These are phyloP conservation scores for Coemansia sp. DNA, from an alignment of 192 early-diverging fungal species.

Conservation along the genomic window DNA sequence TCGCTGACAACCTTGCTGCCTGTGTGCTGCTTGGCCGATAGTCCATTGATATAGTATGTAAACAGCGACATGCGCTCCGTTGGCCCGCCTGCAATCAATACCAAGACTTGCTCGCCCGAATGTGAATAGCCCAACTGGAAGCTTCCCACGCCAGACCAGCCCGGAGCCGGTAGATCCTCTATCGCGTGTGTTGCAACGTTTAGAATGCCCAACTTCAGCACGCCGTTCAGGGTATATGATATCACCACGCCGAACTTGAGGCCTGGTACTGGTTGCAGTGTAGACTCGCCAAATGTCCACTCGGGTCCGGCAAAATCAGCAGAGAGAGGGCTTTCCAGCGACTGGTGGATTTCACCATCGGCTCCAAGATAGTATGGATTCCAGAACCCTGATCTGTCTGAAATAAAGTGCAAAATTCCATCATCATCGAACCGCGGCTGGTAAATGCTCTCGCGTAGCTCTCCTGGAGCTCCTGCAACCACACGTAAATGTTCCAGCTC, in stretches of 20 bases:
- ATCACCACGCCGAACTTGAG: conserved; percentile 23
- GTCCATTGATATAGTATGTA: conserved; percentile 36
- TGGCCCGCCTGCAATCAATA: conserved; percentile 40
- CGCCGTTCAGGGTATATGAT: conserved; percentile 17
- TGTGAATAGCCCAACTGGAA: conserved; percentile 30
- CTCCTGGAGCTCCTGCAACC: conserved; percentile 41
- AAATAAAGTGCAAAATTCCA: conserved; percentile 63
- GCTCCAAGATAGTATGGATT: conserved; percentile 60
- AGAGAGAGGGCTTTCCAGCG: conserved; percentile 50
- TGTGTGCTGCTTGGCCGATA: conserved; percentile 8
- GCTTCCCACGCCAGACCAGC: conserved; percentile 30
- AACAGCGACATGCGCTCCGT: conserved; percentile 25
- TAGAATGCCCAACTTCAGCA: conserved; percentile 26
- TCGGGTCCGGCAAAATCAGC: conserved; percentile 67
- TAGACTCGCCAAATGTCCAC: conserved; percentile 54
- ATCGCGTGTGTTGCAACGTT: conserved; percentile 22
- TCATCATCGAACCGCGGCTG: conserved; percentile 64
- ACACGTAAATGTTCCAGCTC: background rate
- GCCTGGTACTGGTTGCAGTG: conserved; percentile 37
- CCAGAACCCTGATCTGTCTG: conserved; percentile 72
- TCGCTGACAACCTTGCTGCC: background rate
- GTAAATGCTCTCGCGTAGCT: conserved; percentile 44
- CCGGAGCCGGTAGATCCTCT: conserved; percentile 37
- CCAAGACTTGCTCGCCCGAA: conserved; percentile 34
- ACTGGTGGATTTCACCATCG: conserved; percentile 32